Evolutionary conservation across 805 yeast species (phyloP).

Genomic region (Sungouiella thailandica): DNA sequence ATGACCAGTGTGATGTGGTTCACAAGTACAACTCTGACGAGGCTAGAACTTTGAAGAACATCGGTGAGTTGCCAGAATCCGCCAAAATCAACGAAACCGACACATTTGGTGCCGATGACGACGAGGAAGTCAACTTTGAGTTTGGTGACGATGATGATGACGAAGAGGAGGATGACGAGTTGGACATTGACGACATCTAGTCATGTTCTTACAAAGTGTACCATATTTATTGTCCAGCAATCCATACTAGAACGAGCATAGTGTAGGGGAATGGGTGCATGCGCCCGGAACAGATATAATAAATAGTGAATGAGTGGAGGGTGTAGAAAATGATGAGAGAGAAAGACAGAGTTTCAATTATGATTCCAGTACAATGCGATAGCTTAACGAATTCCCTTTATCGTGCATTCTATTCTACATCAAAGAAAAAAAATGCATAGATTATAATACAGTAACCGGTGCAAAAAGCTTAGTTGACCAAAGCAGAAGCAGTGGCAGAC

Average conservation of each 20-base stretch:
- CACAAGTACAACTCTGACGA: conserved; percentile 96
- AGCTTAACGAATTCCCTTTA: no score
- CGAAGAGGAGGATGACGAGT: conserved; percentile 63
- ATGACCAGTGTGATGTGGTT: conserved; percentile 95
- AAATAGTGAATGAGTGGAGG: no score
- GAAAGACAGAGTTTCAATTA: no score
- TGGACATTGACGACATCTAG: conserved; percentile 93
- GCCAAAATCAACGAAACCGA: conserved; percentile 98
- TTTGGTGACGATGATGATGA: conserved; percentile 90
- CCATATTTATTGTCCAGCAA: no score
- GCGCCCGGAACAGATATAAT: no score
- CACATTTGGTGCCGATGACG: conserved; percentile 93
- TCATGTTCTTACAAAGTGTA: no score
- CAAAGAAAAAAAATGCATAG: conserved; percentile 2
- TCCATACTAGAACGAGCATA: no score
- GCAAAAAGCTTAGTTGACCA: conserved; percentile 76
- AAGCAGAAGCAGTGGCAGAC: conserved; percentile 99
- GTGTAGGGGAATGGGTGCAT: no score
- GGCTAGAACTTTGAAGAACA: conserved; percentile 91
- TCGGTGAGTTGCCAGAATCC: conserved; percentile 95
- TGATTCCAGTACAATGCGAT: no score
- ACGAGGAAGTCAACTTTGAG: conserved; percentile 96
- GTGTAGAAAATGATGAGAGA: no score
- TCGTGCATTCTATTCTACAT: no score
- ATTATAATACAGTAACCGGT: conserved; percentile 1